phyloP scores from a whole-genome alignment of 345 rosid species.

The Cardamine occulta region DNA sequence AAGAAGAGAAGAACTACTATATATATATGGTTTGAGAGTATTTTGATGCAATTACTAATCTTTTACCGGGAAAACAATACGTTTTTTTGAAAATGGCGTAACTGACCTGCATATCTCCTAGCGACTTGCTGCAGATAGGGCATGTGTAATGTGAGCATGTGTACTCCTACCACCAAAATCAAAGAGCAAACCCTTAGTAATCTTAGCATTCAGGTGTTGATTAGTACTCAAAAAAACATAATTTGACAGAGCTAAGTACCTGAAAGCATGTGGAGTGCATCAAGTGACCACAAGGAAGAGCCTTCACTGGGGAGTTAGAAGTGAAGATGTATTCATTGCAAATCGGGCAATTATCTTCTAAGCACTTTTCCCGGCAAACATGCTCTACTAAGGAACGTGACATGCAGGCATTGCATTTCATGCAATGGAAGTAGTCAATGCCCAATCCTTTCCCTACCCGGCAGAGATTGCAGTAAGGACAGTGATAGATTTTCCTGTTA shows the following conservation, averaged over 20 bases:
- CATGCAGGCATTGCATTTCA: conserved; percentile 97
- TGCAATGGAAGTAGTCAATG: conserved; percentile 88
- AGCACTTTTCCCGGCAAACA: conserved; percentile 67
- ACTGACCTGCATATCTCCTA: conserved; percentile 95
- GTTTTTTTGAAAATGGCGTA: conserved; percentile 19
- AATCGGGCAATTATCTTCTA: conserved; percentile 89
- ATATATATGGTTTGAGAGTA: neutral
- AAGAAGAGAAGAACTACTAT: conserved; percentile 3
- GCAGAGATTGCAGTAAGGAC: conserved; percentile 93
- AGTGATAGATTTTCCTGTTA: conserved; percentile 88
- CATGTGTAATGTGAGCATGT: conserved; percentile 80
- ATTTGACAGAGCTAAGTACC: conserved; percentile 45
- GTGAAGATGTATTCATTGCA: conserved; percentile 84
- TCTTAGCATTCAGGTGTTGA: neutral
- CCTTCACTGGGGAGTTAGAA: conserved; percentile 65
- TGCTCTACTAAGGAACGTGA: conserved; percentile 61
- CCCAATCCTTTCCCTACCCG: conserved; percentile 93
- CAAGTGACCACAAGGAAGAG: conserved; percentile 88
- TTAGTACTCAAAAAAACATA: neutral
- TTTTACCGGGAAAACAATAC: neutral
- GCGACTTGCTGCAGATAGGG: conserved; percentile 94
- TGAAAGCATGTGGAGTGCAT: conserved; percentile 92
- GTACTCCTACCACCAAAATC: conserved; percentile 62
- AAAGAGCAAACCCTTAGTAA: conserved; percentile 24
- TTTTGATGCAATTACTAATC: neutral